phyloP scores from a whole-genome alignment of 257 asterid species.

The Fraxinus anomala region DNA sequence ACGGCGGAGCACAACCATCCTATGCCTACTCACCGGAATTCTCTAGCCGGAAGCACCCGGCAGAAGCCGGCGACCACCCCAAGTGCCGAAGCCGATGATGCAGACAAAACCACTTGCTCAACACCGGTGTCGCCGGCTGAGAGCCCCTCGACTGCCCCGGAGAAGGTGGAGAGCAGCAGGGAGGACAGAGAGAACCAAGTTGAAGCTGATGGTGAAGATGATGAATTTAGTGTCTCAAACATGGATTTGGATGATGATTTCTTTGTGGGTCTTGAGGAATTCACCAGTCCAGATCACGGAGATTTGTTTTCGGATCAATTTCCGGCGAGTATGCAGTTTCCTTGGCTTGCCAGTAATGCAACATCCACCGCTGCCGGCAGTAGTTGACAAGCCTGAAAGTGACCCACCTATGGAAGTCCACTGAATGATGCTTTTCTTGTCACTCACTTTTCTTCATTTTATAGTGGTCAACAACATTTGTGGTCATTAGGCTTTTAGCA shows the following conservation, averaged over 20 bases:
- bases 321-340: slow-evolving; percentile 31
- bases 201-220: slow-evolving; percentile 36
- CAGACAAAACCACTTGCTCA: slow-evolving; percentile 42
- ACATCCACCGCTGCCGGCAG: slow-evolving; percentile 45
- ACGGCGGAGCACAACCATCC: slow-evolving; percentile 95
- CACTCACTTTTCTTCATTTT: slow-evolving; percentile 35
- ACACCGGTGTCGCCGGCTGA: not conserved
- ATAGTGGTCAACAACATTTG: not conserved
- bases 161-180: slow-evolving; percentile 42
- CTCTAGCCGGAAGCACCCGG: slow-evolving; percentile 87
- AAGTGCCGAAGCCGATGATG: slow-evolving; percentile 18
- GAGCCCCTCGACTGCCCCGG: slow-evolving; percentile 19
- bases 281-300: slow-evolving; percentile 15
- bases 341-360: slow-evolving; percentile 41
- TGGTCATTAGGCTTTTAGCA: not conserved
- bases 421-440: slow-evolving; percentile 47
- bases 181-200: slow-evolving; percentile 36
- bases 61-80: slow-evolving; percentile 45
- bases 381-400: slow-evolving; percentile 30
- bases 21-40: slow-evolving; percentile 86
- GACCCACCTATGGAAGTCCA: not conserved
- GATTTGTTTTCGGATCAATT: slow-evolving; percentile 28
- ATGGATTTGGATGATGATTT: slow-evolving; percentile 49
- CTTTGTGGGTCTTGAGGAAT: slow-evolving; percentile 27
- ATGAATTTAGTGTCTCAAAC: slow-evolving; percentile 40